Base-by-base conservation (phyloP, 352 stramenopile genomes). In the Globisporangium apiculatum region DNA sequence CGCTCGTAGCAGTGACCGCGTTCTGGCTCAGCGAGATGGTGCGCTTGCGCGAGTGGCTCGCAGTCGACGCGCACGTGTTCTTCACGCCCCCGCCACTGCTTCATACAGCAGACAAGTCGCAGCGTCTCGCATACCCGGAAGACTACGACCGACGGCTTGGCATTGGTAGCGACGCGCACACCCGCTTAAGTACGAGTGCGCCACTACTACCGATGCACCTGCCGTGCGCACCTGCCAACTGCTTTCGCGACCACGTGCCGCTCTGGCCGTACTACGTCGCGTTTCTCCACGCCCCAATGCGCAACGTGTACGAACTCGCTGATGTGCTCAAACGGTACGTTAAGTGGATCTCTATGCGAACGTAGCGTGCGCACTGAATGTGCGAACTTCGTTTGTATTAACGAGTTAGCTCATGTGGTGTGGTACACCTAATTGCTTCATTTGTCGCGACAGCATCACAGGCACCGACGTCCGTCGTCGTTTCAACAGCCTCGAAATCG, bases 261-360 rank as follows among this genome's bases (percentile, higher is more conserved):
- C 46, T 86, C n/a, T 92, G 83, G 83, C 83, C 83, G 4, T 92
- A 90, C 53, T 60, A 79, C 41, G 63, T 83, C 11, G 69, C 69
- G 7, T 73, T 75, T 24, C 37, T 92, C 43, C 60, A 60, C 3
- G 57, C 69, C 15, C 79, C 79, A 3, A 86, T 87, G 42, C 55
- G 18, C 2, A 67, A 69, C 35, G 53, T 67, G 1, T 48, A 61
- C 0, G 77, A 84, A 10, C 66, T 91, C 15, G 24, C 59, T 2
- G 11, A 24, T 3, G 62, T 71, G 55, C 38, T 90, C 18, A 66
- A 85, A 58, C 37, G 62, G 82, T 89, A 69, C 60, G 66, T 64
- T 31, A 31, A 31, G 24, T 31, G 24, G 24, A 31, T 31, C 24
- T 31, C 0, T 31, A 31, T 31, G 24, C 24, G 24, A 31, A 31